phyloP scores from a whole-genome alignment of 78 protist genomes.

The Dictyostelium discoideum region DNA sequence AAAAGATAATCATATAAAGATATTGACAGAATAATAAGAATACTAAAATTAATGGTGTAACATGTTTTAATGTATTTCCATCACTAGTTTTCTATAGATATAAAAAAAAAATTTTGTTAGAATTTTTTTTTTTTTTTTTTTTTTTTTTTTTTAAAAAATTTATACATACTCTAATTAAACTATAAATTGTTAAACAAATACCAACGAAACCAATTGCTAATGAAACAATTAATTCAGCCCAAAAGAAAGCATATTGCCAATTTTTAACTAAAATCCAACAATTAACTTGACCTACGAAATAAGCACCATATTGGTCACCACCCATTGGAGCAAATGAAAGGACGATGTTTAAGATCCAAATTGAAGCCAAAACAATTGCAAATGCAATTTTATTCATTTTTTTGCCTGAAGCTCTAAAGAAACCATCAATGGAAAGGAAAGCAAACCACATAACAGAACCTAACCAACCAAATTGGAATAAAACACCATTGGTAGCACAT shows the following conservation, averaged over 20 bases:
- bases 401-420: not conserved
- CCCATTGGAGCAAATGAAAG: slow-evolving; percentile 14
- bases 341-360: not conserved
- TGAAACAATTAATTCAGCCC: slow-evolving; percentile 11
- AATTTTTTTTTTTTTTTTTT: too few species aligned
- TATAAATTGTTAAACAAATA: not conserved
- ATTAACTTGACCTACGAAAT: not conserved
- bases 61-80: not conserved
- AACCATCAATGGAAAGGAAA: not conserved
- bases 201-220: not conserved
- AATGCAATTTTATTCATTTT: not conserved
- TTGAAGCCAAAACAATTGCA: not conserved
- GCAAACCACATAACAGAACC: not conserved
- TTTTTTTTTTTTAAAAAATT: too few species aligned
- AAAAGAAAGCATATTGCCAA: slow-evolving; percentile 35
- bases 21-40: not conserved
- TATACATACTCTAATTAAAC: not conserved
- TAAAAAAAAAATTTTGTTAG: not conserved
- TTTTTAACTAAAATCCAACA: slow-evolving; percentile 3
- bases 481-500: slow-evolving; percentile 7
- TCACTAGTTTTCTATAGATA: not conserved
- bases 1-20: not conserved
- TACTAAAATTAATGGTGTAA: not conserved
- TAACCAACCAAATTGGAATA: slow-evolving; percentile 30
- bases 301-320: not conserved